Evolutionary conservation across 768 basidiomycete genomes (phyloP).

Genomic region (Coprinopsis strossmayeri): DNA sequence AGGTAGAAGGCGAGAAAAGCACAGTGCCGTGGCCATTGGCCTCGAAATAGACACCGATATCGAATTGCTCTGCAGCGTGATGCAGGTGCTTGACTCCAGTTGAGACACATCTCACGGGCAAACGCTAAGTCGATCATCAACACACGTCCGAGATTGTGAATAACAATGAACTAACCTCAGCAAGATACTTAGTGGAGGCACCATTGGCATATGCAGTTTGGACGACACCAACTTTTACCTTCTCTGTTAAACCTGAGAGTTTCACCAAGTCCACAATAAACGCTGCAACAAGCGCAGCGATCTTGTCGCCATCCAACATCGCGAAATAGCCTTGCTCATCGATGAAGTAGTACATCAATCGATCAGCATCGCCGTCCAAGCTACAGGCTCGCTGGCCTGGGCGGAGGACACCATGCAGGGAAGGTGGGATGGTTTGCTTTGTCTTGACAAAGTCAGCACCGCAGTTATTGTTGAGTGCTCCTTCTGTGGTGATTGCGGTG

Average conservation of each 20-base stretch:
- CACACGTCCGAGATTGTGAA: conserved; percentile 5
- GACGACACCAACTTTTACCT: conserved; percentile 86
- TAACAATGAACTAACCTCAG: conserved; percentile 46
- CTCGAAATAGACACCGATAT: conserved; percentile 98
- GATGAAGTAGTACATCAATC: conserved; percentile 92
- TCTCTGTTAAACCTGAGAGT: conserved; percentile 70
- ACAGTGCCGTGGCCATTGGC: conserved; percentile 99
- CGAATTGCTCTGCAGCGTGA: conserved; percentile 90
- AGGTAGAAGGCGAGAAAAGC: conserved; percentile 77
- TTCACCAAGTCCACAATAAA: conserved; percentile 90
- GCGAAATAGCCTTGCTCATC: conserved; percentile 74
- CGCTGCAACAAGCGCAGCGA: conserved; percentile 86
- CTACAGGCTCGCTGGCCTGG: conserved; percentile 84
- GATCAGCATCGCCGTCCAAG: conserved; percentile 95
- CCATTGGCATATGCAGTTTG: conserved; percentile 99
- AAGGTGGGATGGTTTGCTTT: conserved; percentile 77
- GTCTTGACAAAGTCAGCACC: conserved; percentile 99
- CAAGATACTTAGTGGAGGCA: conserved; percentile 88
- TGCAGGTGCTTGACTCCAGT: conserved; percentile 99
- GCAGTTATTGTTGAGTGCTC: conserved; percentile 78
- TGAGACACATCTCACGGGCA: conserved; percentile 91
- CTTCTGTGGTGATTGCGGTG: conserved; percentile 52
- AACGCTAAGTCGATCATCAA: conserved; percentile 57
- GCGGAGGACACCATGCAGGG: conserved; percentile 52
- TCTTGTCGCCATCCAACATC: conserved; percentile 98